Percentiles rank a stretch among this genome's conserved stretches.
Conservation (phyloP, 768 basidiomycete genomes). For the Rhizopogon sp. region DNA sequence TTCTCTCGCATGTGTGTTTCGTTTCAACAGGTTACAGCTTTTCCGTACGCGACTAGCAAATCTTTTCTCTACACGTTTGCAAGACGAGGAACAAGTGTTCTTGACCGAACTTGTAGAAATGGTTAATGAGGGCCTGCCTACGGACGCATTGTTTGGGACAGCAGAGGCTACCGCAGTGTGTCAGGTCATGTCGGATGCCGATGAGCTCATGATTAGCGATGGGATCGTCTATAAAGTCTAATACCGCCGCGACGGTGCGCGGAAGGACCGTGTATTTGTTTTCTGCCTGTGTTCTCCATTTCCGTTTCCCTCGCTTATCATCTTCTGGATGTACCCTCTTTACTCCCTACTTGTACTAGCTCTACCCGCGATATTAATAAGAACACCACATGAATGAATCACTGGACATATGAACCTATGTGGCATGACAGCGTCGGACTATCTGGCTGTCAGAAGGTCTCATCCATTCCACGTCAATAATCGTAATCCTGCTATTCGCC, state of each 20-base stretch:
- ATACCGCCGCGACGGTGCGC: conserved; percentile 7
- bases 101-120: conserved; percentile 63
- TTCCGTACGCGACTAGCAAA: conserved; percentile 78
- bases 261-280: not conserved
- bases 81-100: conserved; percentile 74
- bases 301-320: conserved; percentile 3
- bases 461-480: too few relatives aligned
- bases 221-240: conserved; percentile 84
- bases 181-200: conserved; percentile 63
- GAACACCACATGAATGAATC: not conserved
- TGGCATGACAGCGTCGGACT: not conserved
- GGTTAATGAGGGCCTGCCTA: conserved; percentile 73
- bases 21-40: conserved; percentile 53
- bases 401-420: too few relatives aligned
- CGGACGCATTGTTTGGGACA: conserved; percentile 69
- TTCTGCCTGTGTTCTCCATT: not conserved
- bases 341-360: conserved; percentile 3
- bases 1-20: not conserved
- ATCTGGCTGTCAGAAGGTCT: too few relatives aligned
- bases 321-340: not conserved
- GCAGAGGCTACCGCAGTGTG: conserved; percentile 74
- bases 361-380: not conserved
- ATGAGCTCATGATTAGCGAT: conserved; percentile 83
- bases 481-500: too few relatives aligned
- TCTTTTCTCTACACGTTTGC: conserved; percentile 61